phyloP scores from a whole-genome alignment of 2,329 filamentous ascomycete genomes.

The Cladorrhinum sp. region DNA sequence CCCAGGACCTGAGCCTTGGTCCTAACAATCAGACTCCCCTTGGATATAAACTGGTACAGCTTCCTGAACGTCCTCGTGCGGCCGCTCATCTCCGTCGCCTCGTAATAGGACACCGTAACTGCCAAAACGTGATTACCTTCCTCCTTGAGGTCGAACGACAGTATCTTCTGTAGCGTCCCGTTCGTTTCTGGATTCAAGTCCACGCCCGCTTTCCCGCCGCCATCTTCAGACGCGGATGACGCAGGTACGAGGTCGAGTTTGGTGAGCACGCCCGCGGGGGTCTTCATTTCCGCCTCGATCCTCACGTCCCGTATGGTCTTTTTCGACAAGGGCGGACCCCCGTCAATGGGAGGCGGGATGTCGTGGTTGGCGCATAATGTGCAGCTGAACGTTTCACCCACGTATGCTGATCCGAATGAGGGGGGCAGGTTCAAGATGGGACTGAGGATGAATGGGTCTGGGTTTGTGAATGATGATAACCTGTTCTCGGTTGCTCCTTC shows the following conservation, averaged over 20 bases:
- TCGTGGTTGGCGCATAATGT: slow-evolving; percentile 97
- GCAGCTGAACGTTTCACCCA: slow-evolving; percentile 92
- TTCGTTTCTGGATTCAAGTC: slow-evolving; percentile 61
- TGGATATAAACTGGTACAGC: slow-evolving; percentile 93
- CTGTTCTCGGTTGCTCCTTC: not conserved
- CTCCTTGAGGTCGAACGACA: slow-evolving; percentile 86
- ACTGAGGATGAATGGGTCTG: slow-evolving; percentile 56
- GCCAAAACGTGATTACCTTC: slow-evolving; percentile 91
- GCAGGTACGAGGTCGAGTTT: slow-evolving; percentile 10
- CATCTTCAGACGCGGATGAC: not conserved
- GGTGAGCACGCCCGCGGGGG: slow-evolving; percentile 48
- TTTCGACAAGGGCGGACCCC: slow-evolving; percentile 19
- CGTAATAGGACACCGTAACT: slow-evolving; percentile 91
- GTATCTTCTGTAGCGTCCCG: slow-evolving; percentile 73
- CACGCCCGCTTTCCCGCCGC: slow-evolving; percentile 22
- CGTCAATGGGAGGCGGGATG: slow-evolving; percentile 31
- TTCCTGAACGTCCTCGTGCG: slow-evolving; percentile 86
- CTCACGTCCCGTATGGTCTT: slow-evolving; percentile 70
- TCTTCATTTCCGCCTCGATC: slow-evolving; percentile 93
- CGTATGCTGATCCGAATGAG: slow-evolving; percentile 90
- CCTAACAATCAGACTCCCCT: slow-evolving; percentile 82
- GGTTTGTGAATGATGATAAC: slow-evolving; percentile 41
- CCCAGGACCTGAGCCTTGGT: slow-evolving; percentile 69
- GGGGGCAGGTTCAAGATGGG: slow-evolving; percentile 79
- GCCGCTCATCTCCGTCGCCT: slow-evolving; percentile 68